phyloP scores from a whole-genome alignment of 2,329 filamentous ascomycete species.

The Cercospora beticola region DNA sequence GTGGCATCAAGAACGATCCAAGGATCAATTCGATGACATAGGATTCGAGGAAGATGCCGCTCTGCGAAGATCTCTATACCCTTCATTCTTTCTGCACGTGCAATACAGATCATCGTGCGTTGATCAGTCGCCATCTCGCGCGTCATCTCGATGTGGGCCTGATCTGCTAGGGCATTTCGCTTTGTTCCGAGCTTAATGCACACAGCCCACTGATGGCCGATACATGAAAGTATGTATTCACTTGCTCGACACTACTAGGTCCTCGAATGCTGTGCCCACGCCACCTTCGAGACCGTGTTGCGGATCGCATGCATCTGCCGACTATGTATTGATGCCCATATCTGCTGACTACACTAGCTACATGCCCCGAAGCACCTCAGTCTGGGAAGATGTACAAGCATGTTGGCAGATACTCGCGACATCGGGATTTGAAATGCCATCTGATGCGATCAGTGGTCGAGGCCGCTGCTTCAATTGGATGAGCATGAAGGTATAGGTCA shows the following conservation, averaged over 20 bases:
- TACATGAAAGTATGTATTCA: not conserved
- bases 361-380: not conserved
- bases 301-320: not conserved
- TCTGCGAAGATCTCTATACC: not conserved
- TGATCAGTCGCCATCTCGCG: not conserved
- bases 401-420: not conserved
- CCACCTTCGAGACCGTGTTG: not conserved
- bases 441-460: not conserved
- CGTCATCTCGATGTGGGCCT: not conserved
- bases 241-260: not conserved
- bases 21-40: not conserved
- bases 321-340: not conserved
- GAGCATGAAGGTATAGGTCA: not conserved
- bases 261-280: not conserved
- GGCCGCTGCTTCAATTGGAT: not conserved
- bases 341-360: not conserved
- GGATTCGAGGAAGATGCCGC: not conserved
- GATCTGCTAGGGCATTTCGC: constrained; percentile 1
- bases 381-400: not conserved
- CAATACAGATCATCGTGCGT: not conserved
- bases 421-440: not conserved
- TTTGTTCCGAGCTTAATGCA: not conserved
- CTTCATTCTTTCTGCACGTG: not conserved
- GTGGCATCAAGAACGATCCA: not conserved
- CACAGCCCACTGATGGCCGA: not conserved